Evolutionary conservation across 108 stramenopile genomes (phyloP), one percentile per base, ranked within the genome.

Genomic region (Cafeteria roenbergensis): DNA sequence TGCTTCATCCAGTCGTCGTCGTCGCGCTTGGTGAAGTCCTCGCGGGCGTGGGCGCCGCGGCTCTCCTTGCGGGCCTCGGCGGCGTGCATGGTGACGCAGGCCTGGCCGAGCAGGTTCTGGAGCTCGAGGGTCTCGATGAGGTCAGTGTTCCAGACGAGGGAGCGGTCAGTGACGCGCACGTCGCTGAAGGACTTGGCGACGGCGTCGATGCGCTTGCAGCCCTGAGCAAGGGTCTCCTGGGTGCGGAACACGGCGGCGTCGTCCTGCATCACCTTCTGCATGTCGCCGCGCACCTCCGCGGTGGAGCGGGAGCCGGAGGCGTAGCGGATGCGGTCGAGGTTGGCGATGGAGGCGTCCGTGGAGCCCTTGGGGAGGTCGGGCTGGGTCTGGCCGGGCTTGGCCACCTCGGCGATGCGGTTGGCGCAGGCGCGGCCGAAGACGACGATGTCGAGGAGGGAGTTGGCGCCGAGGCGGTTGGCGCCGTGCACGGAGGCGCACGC

Each of bases 1-100:
- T 99, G 97, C 73, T 89, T 93, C 94, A 99, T 99, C 94, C 94
- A 99, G 28, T 90, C 73, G 56, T 87, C 85, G 74, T 99, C 97
- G 63, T 93, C 82, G 28, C 97, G 85, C 51, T 90, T 80, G 17
- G 91, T 84, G 69, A 82, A 94, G 78, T 99, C 87, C 76, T 99
- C 97, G 62, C 88, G 91, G 20, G 97, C 97, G 79, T 99, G 97
- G 17, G 97, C 97, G 34, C 97, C 97, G 42, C 97, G 82, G 55
- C 74, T 77, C 81, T 99, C 97, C 84, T 93, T 95, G 1, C 97
- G 82, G 32, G 77, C 82, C 73, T 96, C 91, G 29, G 97, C 97
- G 37, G 88, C 84, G 66, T 94, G 89, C 84, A 99, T 96, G 36
- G 97, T 99, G 51, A 91, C 89, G 33, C 92, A 83, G 36, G 97